These are phyloP conservation scores for Cladorrhinum sp. DNA, from an alignment of 2,329 filamentous ascomycete genomes.

Conservation along the genomic window DNA sequence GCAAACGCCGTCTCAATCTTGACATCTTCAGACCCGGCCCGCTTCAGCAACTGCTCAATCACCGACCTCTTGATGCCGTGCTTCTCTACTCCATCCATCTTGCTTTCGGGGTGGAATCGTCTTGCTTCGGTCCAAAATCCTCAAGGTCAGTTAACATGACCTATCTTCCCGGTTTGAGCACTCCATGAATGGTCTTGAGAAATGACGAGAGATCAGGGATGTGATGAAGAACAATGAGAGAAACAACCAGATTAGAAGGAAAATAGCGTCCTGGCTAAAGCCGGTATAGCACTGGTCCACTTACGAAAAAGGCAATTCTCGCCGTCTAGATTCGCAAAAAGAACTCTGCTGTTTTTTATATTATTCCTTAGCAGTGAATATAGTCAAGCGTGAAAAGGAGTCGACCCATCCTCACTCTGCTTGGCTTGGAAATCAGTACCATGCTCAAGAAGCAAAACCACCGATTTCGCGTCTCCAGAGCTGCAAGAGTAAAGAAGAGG, in stretches of 20 bases:
- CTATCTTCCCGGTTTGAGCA: conserved; percentile 45
- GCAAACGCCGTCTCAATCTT: conserved; percentile 46
- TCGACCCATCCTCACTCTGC: conserved; percentile 1
- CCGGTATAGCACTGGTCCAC: too few relatives aligned
- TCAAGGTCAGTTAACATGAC: conserved; percentile 57
- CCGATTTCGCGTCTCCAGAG: conserved; percentile 7
- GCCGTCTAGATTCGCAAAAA: too few relatives aligned
- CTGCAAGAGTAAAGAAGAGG: conserved; percentile 13
- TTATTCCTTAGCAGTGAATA: neutral
- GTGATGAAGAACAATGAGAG: conserved; percentile 56
- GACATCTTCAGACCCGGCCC: conserved; percentile 49
- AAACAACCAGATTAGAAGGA: conserved; percentile 53
- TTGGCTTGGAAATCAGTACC: conserved; percentile 1
- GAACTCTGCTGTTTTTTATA: too few relatives aligned
- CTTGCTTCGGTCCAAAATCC: conserved; percentile 51
- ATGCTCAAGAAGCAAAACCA: conserved; percentile 9
- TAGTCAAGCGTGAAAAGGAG: conserved; percentile 6
- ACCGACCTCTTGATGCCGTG: conserved; percentile 47
- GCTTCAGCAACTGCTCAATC: conserved; percentile 42
- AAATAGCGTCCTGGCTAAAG: too few relatives aligned
- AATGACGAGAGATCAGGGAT: conserved; percentile 44
- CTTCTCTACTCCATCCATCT: conserved; percentile 52
- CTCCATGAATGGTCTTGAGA: conserved; percentile 44
- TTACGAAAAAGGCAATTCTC: too few relatives aligned
- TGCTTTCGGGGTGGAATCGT: conserved; percentile 50